Base-by-base conservation (phyloP, 805 yeast genomes). In the Sugiyamaella boreocaroliniensis region DNA sequence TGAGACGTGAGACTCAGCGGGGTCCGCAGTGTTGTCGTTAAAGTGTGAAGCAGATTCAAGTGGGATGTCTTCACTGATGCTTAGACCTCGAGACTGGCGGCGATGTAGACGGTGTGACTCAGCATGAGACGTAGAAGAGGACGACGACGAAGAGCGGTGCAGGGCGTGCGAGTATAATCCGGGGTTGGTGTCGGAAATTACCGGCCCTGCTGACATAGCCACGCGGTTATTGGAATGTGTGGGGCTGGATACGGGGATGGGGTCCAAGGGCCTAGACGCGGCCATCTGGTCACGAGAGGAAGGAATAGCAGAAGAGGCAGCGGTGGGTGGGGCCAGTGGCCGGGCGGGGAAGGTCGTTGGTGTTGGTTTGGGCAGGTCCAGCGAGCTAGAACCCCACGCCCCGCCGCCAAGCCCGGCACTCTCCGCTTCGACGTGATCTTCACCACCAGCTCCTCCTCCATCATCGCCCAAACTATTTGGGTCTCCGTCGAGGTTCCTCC, bases 181-280 rank as follows among this genome's bases (percentile, higher is more conserved):
- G 37, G 37, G 37, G 37, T 32, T 32, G 11, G 11, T 11, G 37
- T 14, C 37, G 37, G 37, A 14, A 32, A 32, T 14, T 11, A 14
- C n/a, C 37, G 37, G 37, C n/a, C n/a, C 26, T 22, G 26, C 6
- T 22, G 26, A 6, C 26, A 4, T 22, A 22, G 26, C 26, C 26
- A 22, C n/a, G 37, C 37, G 37, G 37, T 32, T 32, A 32, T 10
- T 11, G 37, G 37, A 14, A 14, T 32, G n/a, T 4, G 37, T 14
- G n/a, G n/a, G 12, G 41, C 47, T 37, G n/a, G 53, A 50, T 26
- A 29, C 45, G 43, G 53, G 42, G 14, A 43, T 51, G 12, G 51
- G 34, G 42, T 47, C 22, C 22, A 19, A 6, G 22, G 22, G 43
- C 16, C 16, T 10, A 41, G 43, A 41, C n/a, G 37, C 4, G 4